These are phyloP conservation scores for Bruguiera parviflora DNA, from an alignment of 345 rosid species.

Conservation along the genomic window DNA sequence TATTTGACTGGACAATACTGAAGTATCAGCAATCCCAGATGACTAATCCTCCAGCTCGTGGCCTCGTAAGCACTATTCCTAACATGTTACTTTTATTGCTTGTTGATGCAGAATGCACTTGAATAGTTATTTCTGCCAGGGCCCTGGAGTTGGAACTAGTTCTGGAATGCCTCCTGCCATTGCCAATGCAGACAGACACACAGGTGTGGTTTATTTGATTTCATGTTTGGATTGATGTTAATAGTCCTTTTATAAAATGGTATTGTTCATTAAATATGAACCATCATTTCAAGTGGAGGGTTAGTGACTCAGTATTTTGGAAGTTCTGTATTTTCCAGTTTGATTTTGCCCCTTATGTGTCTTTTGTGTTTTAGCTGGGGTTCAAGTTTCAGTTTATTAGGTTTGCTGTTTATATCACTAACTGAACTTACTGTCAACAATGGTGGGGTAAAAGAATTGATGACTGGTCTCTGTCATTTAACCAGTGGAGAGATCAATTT, in stretches of 20 bases:
- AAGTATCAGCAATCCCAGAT: slow-evolving; percentile 87
- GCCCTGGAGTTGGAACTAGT: slow-evolving; percentile 72
- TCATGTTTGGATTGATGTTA: background rate
- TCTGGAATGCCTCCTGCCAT: slow-evolving; percentile 58
- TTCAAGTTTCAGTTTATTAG: too few species aligned
- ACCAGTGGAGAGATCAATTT: background rate
- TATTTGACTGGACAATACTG: slow-evolving; percentile 94
- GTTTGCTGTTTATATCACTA: background rate
- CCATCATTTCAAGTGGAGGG: background rate
- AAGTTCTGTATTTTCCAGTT: background rate
- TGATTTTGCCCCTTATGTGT: background rate
- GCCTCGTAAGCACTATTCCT: slow-evolving; percentile 38
- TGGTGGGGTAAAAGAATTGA: background rate
- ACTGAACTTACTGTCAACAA: too few species aligned
- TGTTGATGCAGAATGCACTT: slow-evolving; percentile 2
- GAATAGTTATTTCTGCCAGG: slow-evolving; percentile 36
- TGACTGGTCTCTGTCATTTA: background rate
- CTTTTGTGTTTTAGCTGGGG: too few species aligned
- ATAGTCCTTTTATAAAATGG: background rate
- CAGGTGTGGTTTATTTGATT: slow-evolving; percentile 39
- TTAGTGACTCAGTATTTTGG: background rate
- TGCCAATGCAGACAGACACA: slow-evolving; percentile 58
- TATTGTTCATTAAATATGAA: background rate
- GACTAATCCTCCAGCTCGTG: slow-evolving; percentile 66
- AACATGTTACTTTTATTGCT: slow-evolving; percentile 13